These are phyloP conservation scores for Monascus purpureus DNA, from an alignment of 495 filamentous ascomycete genomes.

Conservation along the genomic window DNA sequence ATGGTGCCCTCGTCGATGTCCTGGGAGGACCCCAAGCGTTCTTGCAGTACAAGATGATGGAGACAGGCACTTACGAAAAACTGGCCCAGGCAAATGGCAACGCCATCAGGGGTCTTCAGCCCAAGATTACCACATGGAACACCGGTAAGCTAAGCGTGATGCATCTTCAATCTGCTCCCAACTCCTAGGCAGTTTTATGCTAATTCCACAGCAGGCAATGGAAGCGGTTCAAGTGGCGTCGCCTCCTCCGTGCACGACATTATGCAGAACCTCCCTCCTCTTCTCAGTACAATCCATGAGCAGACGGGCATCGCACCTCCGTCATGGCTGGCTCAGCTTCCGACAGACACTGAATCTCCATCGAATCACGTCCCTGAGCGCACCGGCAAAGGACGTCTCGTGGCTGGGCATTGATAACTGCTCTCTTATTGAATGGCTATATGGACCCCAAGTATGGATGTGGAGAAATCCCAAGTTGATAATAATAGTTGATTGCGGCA, in stretches of 20 bases:
- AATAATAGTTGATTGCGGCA: too few species aligned
- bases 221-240: slow-evolving; percentile 22
- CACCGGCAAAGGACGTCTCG: too few species aligned
- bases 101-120: slow-evolving; percentile 62
- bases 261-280: slow-evolving; percentile 65
- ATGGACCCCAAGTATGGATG: too few species aligned
- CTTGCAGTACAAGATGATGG: slow-evolving; percentile 55
- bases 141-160: slow-evolving; percentile 33
- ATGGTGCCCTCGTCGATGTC: slow-evolving; percentile 49
- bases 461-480: too few species aligned
- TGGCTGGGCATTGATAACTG: too few species aligned
- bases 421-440: too few species aligned
- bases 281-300: slow-evolving; percentile 69
- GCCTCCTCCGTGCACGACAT: slow-evolving; percentile 43
- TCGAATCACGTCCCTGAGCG: too few species aligned
- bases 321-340: slow-evolving; percentile 47
- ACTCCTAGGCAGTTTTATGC: slow-evolving; percentile 5
- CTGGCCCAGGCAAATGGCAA: slow-evolving; percentile 33
- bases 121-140: slow-evolving; percentile 84
- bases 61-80: slow-evolving; percentile 23
- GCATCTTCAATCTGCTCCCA: too few species aligned
- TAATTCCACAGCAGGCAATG: slow-evolving; percentile 11
- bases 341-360: too few species aligned
- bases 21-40: slow-evolving; percentile 63
- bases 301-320: slow-evolving; percentile 69